Evolutionary conservation across 257 asterid genomes (phyloP).

Genomic region (Cinchona pubescens): DNA sequence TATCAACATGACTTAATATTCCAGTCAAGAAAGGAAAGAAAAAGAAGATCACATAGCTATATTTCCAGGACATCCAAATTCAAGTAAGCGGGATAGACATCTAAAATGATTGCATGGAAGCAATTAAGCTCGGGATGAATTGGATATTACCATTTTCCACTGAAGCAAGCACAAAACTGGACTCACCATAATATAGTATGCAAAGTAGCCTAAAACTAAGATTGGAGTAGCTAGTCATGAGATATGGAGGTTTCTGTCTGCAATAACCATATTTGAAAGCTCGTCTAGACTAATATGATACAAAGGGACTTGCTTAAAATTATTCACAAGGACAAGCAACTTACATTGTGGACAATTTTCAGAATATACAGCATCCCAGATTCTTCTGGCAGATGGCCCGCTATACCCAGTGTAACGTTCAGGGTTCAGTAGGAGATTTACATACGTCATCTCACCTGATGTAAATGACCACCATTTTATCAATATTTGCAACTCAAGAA

Average conservation of each 20-base stretch:
- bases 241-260: neutral
- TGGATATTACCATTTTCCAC: too few relatives aligned
- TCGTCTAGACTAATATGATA: neutral
- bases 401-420: slow-evolving; percentile 92
- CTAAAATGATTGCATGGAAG: neutral
- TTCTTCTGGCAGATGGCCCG: slow-evolving; percentile 90
- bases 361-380: slow-evolving; percentile 90
- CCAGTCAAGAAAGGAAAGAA: neutral
- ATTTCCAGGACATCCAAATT: too few relatives aligned
- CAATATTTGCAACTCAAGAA: neutral
- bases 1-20: neutral
- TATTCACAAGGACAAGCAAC: slow-evolving; percentile 17
- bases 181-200: too few relatives aligned
- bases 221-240: neutral
- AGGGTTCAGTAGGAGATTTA: slow-evolving; percentile 86
- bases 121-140: too few relatives aligned
- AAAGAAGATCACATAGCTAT: neutral
- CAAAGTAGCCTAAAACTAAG: neutral
- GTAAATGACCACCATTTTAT: slow-evolving; percentile 20
- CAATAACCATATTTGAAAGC: slow-evolving; percentile 15
- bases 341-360: slow-evolving; percentile 90
- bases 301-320: too few relatives aligned
- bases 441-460: slow-evolving; percentile 99
- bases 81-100: too few relatives aligned
- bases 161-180: too few relatives aligned